Percentiles rank a stretch among this genome's conserved stretches.
These are phyloP conservation scores for Sarcomyxa edulis DNA, from an alignment of 768 basidiomycete species.

Conservation along the genomic window DNA sequence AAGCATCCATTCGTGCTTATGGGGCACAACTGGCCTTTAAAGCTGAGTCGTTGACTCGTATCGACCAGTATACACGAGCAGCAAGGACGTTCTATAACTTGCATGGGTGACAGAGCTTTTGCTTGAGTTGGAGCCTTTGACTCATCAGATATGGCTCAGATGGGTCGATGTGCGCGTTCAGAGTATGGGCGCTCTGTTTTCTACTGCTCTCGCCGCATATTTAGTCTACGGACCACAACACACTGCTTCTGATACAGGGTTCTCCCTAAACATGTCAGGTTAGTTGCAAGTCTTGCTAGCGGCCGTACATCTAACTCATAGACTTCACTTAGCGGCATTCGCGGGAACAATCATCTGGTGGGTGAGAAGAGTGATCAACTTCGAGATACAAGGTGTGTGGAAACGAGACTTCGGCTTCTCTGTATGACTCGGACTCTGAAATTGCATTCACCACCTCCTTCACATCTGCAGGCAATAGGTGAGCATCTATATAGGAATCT, in stretches of 20 bases:
- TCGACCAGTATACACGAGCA: slow-evolving; percentile 34
- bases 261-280: slow-evolving; percentile 37
- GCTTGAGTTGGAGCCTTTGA: slow-evolving; percentile 17
- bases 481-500: slow-evolving; percentile 1
- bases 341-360: slow-evolving; percentile 37
- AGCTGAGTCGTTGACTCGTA: slow-evolving; percentile 27
- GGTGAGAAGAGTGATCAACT: slow-evolving; percentile 23
- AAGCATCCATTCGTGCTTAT: slow-evolving; percentile 42
- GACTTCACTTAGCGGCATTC: slow-evolving; percentile 33
- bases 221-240: slow-evolving; percentile 29
- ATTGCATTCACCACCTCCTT: slow-evolving; percentile 15
- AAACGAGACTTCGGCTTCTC: too few relatives aligned
- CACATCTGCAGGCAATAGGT: slow-evolving; percentile 23
- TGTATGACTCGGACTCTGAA: too few relatives aligned
- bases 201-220: slow-evolving; percentile 37
- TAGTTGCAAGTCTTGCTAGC: neutral
- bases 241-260: slow-evolving; percentile 24
- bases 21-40: slow-evolving; percentile 35
- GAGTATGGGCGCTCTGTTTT: slow-evolving; percentile 39
- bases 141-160: slow-evolving; percentile 1
- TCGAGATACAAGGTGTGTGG: slow-evolving; percentile 23
- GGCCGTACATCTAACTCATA: neutral
- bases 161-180: slow-evolving; percentile 34
- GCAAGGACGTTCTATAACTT: slow-evolving; percentile 32
- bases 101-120: slow-evolving; percentile 29